Evolutionary conservation across 2,329 filamentous ascomycete species (phyloP).

Genomic region (Thelonectria blattea): DNA sequence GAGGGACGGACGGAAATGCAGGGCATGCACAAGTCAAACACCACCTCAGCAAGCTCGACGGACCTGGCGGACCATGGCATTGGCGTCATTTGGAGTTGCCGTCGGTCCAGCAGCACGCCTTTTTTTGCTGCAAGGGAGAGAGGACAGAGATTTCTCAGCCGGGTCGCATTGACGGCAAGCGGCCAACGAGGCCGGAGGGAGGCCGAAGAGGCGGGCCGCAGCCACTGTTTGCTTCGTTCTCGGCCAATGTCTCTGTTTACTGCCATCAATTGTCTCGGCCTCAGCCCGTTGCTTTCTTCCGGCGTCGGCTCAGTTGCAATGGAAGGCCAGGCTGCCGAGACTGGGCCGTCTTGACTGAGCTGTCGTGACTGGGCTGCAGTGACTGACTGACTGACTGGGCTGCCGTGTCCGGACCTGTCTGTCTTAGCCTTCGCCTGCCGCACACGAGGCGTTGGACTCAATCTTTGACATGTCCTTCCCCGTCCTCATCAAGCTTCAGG

Average conservation of each 20-base stretch:
- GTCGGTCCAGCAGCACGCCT: neutral
- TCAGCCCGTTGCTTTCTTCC: neutral
- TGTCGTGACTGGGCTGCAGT: no score
- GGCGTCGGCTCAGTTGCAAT: neutral
- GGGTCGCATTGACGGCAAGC: neutral
- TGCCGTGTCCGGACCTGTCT: neutral
- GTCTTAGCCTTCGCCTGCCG: conserved; percentile 2
- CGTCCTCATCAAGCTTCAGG: neutral
- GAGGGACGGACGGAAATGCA: conserved; percentile 8
- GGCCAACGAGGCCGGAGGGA: neutral
- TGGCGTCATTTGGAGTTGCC: neutral
- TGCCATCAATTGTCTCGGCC: neutral
- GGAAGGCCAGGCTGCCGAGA: neutral
- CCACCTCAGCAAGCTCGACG: neutral
- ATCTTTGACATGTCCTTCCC: conserved; percentile 5
- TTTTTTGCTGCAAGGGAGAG: neutral
- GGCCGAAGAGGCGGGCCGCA: neutral
- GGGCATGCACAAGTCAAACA: neutral
- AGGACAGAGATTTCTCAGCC: neutral
- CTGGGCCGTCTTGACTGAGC: neutral
- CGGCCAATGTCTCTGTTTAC: neutral
- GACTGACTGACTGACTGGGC: no score
- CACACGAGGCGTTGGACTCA: conserved; percentile 3
- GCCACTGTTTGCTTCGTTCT: neutral
- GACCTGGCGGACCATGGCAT: neutral